Conservation (phyloP, 257 asterid species). For the Ehretia macrophylla region DNA sequence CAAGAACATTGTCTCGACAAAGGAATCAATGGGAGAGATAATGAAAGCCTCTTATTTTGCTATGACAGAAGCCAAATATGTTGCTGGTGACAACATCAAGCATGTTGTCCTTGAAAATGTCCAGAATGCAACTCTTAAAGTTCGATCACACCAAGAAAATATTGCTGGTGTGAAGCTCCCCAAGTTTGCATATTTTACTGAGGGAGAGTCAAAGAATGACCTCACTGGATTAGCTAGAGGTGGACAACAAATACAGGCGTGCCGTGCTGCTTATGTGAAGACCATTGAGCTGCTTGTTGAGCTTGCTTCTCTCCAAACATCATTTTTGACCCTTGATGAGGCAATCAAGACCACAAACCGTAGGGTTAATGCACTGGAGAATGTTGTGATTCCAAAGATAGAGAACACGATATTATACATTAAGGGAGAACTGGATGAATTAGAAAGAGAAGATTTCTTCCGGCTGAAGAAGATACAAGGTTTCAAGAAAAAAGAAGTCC, state of each 20-base stretch:
- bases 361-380: conserved; percentile 51
- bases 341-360: conserved; percentile 51
- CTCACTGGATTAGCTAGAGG: conserved; percentile 50
- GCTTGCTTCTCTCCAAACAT: conserved; percentile 48
- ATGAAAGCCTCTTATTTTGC: conserved; percentile 39
- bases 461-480: conserved; percentile 53
- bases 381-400: conserved; percentile 43
- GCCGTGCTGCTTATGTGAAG: conserved; percentile 42
- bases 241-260: conserved; percentile 51
- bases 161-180: conserved; percentile 52
- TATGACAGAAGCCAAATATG: conserved; percentile 42
- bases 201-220: conserved; percentile 46
- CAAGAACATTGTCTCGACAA: conserved; percentile 37
- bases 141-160: conserved; percentile 40
- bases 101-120: conserved; percentile 49
- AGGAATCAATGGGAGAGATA: conserved; percentile 46
- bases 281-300: conserved; percentile 47
- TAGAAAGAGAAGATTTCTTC: conserved; percentile 52
- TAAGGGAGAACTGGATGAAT: conserved; percentile 45
- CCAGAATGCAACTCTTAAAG: conserved; percentile 37
- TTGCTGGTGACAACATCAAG: conserved; percentile 46
- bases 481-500: conserved; percentile 37
- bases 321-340: conserved; percentile 49
- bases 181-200: conserved; percentile 37
- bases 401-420: conserved; percentile 47